These are phyloP conservation scores for Flaveria floridana DNA, from an alignment of 140 eudicot genomes.

Conservation along the genomic window DNA sequence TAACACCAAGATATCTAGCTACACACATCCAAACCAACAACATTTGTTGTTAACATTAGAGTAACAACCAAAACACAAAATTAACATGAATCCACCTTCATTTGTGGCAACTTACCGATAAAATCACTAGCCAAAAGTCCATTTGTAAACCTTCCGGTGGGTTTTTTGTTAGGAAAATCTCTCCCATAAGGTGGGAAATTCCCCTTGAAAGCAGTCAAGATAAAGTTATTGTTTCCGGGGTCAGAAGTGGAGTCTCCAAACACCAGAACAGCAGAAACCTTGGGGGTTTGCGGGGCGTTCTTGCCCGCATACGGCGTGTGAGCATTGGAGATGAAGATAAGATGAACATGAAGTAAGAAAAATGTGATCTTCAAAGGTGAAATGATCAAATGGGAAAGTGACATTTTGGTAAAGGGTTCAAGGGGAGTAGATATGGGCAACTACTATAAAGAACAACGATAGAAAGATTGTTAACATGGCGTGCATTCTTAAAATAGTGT, in stretches of 20 bases:
- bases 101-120: constrained; percentile 33
- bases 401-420: constrained; percentile 34
- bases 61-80: not conserved
- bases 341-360: constrained; percentile 21
- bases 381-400: not conserved
- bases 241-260: constrained; percentile 70
- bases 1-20: constrained; percentile 73
- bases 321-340: constrained; percentile 33
- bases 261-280: constrained; percentile 49
- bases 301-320: constrained; percentile 3
- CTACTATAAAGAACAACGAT: constrained; percentile 16
- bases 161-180: constrained; percentile 43
- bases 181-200: constrained; percentile 66
- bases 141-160: constrained; percentile 64
- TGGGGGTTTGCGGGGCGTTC: not conserved
- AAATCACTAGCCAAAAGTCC: constrained; percentile 56
- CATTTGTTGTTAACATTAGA: not conserved
- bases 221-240: constrained; percentile 65
- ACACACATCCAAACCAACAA: constrained; percentile 21
- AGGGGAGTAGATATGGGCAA: constrained; percentile 38
- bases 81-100: not conserved
- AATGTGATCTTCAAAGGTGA: constrained; percentile 13
- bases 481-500: constrained; percentile 32
- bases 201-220: constrained; percentile 42
- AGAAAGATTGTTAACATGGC: constrained; percentile 28